Percentiles rank a stretch among this genome's conserved stretches.
phyloP scores from a whole-genome alignment of 176 grass and related monocot genomes.

The barley (Hordeum vulgare) region DNA sequence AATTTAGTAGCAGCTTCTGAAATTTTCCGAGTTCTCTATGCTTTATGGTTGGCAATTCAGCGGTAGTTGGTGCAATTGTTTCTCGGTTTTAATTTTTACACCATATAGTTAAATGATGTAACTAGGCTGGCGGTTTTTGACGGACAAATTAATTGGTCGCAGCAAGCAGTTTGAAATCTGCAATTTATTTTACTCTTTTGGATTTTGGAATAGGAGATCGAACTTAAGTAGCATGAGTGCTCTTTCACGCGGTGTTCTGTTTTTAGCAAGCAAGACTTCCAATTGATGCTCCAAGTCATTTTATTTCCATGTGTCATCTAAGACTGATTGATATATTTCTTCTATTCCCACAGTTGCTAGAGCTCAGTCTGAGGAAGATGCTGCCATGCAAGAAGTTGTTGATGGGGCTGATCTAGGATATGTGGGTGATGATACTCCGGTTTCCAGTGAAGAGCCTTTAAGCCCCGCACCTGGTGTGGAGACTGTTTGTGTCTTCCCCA shows the following conservation, averaged over 20 bases:
- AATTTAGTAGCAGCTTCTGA: background rate
- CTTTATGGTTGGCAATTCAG: background rate
- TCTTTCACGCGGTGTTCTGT: background rate
- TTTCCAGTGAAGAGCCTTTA: conserved; percentile 56
- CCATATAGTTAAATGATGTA: background rate
- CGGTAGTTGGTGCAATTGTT: background rate
- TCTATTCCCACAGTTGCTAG: conserved; percentile 42
- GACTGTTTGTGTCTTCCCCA: conserved; percentile 80
- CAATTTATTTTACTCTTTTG: background rate
- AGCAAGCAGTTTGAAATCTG: background rate
- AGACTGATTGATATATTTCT: background rate
- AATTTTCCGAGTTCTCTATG: background rate
- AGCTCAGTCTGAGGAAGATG: conserved; percentile 78
- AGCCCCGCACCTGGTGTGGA: conserved; percentile 67
- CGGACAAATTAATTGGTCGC: background rate
- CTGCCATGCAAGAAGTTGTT: conserved; percentile 75
- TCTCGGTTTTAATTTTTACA: background rate
- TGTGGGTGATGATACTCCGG: conserved; percentile 85
- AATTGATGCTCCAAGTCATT: background rate
- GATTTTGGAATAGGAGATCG: background rate
- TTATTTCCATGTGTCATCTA: background rate
- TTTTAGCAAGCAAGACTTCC: background rate
- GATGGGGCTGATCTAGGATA: conserved; percentile 82
- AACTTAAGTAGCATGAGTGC: background rate
- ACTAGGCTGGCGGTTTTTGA: too few species aligned